phyloP scores from a whole-genome alignment of 345 rosid species.

The Syzygium grande region DNA sequence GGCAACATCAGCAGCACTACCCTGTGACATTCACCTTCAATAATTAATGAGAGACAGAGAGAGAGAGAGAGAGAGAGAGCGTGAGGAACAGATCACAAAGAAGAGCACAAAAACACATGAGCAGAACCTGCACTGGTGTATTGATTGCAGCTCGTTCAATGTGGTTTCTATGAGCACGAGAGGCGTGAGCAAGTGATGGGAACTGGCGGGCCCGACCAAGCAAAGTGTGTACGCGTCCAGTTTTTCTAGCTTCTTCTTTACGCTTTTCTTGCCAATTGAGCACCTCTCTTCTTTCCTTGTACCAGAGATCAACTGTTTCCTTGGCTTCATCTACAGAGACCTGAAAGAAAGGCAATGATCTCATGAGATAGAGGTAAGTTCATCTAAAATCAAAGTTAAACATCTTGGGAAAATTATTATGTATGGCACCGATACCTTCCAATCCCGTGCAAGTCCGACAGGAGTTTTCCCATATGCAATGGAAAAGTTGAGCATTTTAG shows the following conservation, averaged over 20 bases:
- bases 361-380: neutral
- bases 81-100: neutral
- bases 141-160: constrained; percentile 90
- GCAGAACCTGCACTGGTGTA: constrained; percentile 86
- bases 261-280: constrained; percentile 72
- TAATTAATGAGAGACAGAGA: neutral
- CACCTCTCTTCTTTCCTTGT: constrained; percentile 83
- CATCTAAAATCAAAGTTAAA: neutral
- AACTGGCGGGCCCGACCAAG: constrained; percentile 78
- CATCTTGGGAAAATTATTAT: neutral
- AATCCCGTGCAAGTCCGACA: constrained; percentile 77
- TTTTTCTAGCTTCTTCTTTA: constrained; percentile 48
- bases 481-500: constrained; percentile 97
- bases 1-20: constrained; percentile 99
- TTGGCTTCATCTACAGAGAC: constrained; percentile 77
- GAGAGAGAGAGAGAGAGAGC: neutral
- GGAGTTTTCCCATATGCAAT: constrained; percentile 98
- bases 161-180: constrained; percentile 41
- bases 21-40: constrained; percentile 31
- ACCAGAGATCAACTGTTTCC: constrained; percentile 87
- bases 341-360: constrained; percentile 18
- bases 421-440: constrained; percentile 56
- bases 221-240: constrained; percentile 53
- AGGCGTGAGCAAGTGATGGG: constrained; percentile 25
- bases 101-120: neutral